Base-by-base conservation (phyloP, 345 rosid genomes). In the Xanthoceras sorbifolium region DNA sequence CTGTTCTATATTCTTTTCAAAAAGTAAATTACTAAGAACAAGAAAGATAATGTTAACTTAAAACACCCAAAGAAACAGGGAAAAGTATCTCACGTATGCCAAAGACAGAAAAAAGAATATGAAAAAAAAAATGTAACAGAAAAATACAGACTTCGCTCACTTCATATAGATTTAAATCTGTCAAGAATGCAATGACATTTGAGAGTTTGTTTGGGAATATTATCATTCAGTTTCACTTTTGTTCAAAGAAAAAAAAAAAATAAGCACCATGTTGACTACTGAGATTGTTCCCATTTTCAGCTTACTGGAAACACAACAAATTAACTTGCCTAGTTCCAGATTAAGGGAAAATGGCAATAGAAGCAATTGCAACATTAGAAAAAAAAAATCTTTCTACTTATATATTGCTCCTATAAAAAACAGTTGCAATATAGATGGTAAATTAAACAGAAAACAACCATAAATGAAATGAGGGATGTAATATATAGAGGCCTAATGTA, bases 401-500 rank as follows among this genome's bases (percentile, higher is more conserved):
- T 48, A 11, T 48, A 48, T 48, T 48, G 14, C 54, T 48, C 54
- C 10, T 10, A 48, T 15, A 48, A 50, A 50, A 42, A 7, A 6
- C 0, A 66, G 46, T 71, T 52, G 64, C 15, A 18, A 77, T 77
- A 23, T 10, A 67, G 25, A 54, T 54, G 42, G 75, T 77, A 36
- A 67, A n/a, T 67, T 61, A 50, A 70, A 17, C 4, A 34, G 3
- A 54, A 11, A n/a, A 29, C 20, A 64, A n/a, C 42, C 15, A 42
- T 48, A 22, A 22, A 71, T 77, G 23, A 52, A 64, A 31, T 62
- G 42, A 78, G 44, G n/a, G n/a, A 63, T 14, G 55, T 46, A 6
- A 25, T 17, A 38, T 36, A 42, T 48, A 50, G 17, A 11, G 67
- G 29, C 42, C 38, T 31, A 55, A 46, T 32, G 65, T 82, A 95